A percentile compares a stretch with the other conserved stretches of the same genome.
Conservation (phyloP, 1,284 basidiomycete genomes). For the Microstroma glucosiphilum region DNA sequence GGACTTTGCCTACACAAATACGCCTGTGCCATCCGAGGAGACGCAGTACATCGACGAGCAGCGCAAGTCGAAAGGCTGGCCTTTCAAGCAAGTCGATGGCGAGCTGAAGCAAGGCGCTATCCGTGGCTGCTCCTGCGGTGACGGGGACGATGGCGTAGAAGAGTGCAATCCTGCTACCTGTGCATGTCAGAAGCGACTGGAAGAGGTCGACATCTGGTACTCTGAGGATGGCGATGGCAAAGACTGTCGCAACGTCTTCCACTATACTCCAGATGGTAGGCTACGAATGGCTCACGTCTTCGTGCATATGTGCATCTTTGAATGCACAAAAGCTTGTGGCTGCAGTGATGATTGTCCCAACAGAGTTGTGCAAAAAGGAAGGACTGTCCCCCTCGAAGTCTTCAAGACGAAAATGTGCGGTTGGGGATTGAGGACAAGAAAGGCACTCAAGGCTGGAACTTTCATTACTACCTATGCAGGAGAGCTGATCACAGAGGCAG, state of each 20-base stretch:
- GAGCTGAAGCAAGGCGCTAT: not conserved
- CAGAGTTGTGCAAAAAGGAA: constrained; percentile 74
- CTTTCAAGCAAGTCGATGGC: not conserved
- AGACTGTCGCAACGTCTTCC: not conserved
- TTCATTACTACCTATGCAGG: constrained; percentile 80
- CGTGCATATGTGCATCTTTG: constrained; percentile 63
- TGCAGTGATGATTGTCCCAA: constrained; percentile 76
- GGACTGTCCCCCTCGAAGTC: constrained; percentile 55
- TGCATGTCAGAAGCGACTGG: not conserved
- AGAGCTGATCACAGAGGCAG: constrained; percentile 66
- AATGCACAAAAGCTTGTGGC: constrained; percentile 74
- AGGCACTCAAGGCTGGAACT: constrained; percentile 59
- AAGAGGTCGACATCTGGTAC: not conserved
- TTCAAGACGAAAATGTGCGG: constrained; percentile 65
- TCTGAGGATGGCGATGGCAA: not conserved
- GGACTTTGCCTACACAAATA: constrained; percentile 31
- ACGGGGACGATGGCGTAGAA: not conserved
- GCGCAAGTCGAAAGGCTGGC: not conserved
- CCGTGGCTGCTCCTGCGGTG: not conserved
- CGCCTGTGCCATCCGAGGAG: constrained; percentile 24
- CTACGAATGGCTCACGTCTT: constrained; percentile 10
- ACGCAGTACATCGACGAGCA: constrained; percentile 20
- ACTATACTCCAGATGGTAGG: constrained; percentile 20
- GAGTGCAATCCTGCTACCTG: not conserved
- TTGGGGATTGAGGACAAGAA: constrained; percentile 49